Evolutionary conservation across 2,329 filamentous ascomycete species (phyloP).

Genomic region (Sphaerulina vaccinii): DNA sequence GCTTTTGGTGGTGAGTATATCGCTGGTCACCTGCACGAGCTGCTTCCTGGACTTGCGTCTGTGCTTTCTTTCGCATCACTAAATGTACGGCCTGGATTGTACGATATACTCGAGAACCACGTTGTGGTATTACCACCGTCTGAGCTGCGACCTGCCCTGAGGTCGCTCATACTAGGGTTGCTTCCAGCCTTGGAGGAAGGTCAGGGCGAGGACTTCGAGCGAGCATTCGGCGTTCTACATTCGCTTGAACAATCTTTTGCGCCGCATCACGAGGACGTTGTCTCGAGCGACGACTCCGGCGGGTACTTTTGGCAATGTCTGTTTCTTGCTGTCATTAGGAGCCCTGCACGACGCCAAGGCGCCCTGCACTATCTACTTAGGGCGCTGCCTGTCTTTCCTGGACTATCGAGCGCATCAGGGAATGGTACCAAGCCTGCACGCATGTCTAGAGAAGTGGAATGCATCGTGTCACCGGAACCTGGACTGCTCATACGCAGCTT

Average conservation of each 20-base stretch:
- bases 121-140: constrained; percentile 69
- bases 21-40: constrained; percentile 78
- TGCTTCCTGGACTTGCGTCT: constrained; percentile 83
- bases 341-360: constrained; percentile 77
- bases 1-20: constrained; percentile 67
- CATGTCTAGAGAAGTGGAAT: constrained; percentile 40
- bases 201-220: constrained; percentile 94
- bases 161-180: constrained; percentile 83
- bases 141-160: constrained; percentile 80
- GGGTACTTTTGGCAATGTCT: constrained; percentile 99
- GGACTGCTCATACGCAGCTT: constrained; percentile 89
- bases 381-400: constrained; percentile 68
- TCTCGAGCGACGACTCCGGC: constrained; percentile 57
- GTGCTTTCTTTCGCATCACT: constrained; percentile 94
- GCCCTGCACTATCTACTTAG: constrained; percentile 83
- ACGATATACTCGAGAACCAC: constrained; percentile 78
- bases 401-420: background rate
- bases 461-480: constrained; percentile 85
- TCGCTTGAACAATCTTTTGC: constrained; percentile 69
- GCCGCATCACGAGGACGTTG: constrained; percentile 50
- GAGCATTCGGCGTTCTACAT: constrained; percentile 75
- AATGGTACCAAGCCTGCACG: constrained; percentile 1
- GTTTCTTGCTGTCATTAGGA: constrained; percentile 89
- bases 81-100: constrained; percentile 80
- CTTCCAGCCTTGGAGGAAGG: constrained; percentile 93